A percentile compares a stretch with the other conserved stretches of the same genome.
Evolutionary conservation across 805 yeast genomes (phyloP).

Genomic region (Vanderwaltozyma verrucispora): DNA sequence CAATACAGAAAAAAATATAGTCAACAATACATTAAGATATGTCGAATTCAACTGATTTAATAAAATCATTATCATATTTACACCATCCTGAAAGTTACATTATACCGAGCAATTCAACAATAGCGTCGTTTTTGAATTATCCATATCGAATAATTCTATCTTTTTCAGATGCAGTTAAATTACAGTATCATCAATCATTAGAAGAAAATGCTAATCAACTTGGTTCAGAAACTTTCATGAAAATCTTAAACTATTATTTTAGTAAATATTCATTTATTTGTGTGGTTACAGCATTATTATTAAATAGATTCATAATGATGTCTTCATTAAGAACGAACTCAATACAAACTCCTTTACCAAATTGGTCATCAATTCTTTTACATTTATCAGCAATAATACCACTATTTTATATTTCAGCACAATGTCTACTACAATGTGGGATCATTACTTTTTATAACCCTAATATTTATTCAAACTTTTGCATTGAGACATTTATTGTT

Average conservation of each 20-base stretch:
- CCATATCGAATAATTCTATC: slow-evolving; percentile 17
- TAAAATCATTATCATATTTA: slow-evolving; percentile 10
- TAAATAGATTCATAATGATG: slow-evolving; percentile 50
- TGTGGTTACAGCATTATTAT: slow-evolving; percentile 45
- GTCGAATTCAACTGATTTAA: no score
- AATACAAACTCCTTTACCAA: slow-evolving; percentile 5
- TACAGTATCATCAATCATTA: slow-evolving; percentile 16
- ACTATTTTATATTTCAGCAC: slow-evolving; percentile 39
- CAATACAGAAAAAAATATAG: no score
- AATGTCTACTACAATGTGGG: slow-evolving; percentile 18
- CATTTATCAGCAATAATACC: slow-evolving; percentile 17
- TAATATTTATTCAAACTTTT: background rate
- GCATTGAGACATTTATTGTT: slow-evolving; percentile 4
- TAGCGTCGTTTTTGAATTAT: slow-evolving; percentile 11
- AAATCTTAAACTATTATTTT: slow-evolving; percentile 33
- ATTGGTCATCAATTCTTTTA: slow-evolving; percentile 28
- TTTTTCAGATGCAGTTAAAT: slow-evolving; percentile 12
- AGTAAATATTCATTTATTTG: slow-evolving; percentile 43
- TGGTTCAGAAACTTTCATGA: slow-evolving; percentile 3
- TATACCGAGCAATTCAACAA: slow-evolving; percentile 3
- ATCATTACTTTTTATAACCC: background rate
- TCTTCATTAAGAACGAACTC: slow-evolving; percentile 32
- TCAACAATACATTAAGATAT: no score
- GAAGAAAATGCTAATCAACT: slow-evolving; percentile 3
- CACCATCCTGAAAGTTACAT: slow-evolving; percentile 14